These are phyloP conservation scores for Dorcoceras hygrometricum DNA, from an alignment of 257 asterid species.

Conservation along the genomic window DNA sequence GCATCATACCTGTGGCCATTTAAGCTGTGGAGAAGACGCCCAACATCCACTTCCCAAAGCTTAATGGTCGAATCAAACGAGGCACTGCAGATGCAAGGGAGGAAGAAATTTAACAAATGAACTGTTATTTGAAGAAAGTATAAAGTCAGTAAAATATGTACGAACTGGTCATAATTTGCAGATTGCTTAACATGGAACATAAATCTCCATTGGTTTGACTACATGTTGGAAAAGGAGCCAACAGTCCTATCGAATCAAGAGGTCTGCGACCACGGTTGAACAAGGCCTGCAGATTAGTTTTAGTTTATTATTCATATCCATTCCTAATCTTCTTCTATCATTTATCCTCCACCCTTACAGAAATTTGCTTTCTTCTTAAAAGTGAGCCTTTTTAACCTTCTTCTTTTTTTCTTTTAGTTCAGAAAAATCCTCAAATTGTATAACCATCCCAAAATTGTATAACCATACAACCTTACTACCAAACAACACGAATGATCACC, in stretches of 20 bases:
- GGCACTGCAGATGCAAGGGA: constrained; percentile 50
- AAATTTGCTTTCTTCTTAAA: background rate
- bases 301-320: background rate
- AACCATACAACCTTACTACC: background rate
- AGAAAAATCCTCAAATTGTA: background rate
- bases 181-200: background rate
- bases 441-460: background rate
- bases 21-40: constrained; percentile 72
- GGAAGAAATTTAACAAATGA: background rate
- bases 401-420: background rate
- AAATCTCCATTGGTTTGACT: background rate
- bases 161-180: background rate
- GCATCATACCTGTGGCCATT: constrained; percentile 72
- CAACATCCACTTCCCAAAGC: constrained; percentile 80
- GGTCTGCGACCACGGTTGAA: background rate
- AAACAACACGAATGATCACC: constrained; percentile 38
- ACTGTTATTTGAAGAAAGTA: background rate
- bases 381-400: background rate
- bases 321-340: background rate
- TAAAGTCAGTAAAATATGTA: background rate
- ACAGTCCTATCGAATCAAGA: background rate
- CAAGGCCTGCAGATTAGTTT: background rate
- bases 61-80: constrained; percentile 95
- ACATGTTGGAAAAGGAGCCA: background rate
- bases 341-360: background rate